phyloP scores from a whole-genome alignment of 768 basidiomycete genomes.

The Candolleomyces efflorescens region DNA sequence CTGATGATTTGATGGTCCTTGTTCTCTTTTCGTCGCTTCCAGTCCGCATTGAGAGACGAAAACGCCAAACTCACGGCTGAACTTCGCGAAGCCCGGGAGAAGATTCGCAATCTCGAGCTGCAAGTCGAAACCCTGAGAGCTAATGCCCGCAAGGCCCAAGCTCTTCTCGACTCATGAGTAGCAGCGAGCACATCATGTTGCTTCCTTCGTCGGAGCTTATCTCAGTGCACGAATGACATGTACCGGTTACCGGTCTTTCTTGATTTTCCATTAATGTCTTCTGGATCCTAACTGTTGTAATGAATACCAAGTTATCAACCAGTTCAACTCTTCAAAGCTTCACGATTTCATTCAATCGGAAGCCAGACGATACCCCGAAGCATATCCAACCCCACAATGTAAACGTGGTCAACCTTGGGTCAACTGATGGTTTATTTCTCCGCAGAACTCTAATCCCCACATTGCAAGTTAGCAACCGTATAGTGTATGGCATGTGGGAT shows the following conservation, averaged over 20 bases:
- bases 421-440: too few relatives aligned
- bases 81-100: conserved; percentile 73
- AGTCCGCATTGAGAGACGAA: conserved; percentile 41
- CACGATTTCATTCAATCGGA: neutral
- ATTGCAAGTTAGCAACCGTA: too few relatives aligned
- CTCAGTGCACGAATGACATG: neutral
- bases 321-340: neutral
- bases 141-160: conserved; percentile 72
- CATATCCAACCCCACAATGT: neutral
- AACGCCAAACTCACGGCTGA: conserved; percentile 60
- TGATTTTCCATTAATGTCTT: neutral
- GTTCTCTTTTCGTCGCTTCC: conserved; percentile 1
- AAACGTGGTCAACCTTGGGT: too few relatives aligned
- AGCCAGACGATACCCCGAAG: neutral
- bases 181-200: conserved; percentile 9
- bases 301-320: neutral
- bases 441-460: too few relatives aligned
- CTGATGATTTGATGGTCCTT: neutral
- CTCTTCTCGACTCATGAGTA: conserved; percentile 35
- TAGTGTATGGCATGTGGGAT: neutral
- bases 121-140: conserved; percentile 73
- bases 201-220: neutral
- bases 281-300: neutral
- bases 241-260: conserved; percentile 1
- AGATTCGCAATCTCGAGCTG: conserved; percentile 80